These are phyloP conservation scores for Clonostachys rhizophaga DNA, from an alignment of 2,329 filamentous ascomycete species.

Conservation along the genomic window DNA sequence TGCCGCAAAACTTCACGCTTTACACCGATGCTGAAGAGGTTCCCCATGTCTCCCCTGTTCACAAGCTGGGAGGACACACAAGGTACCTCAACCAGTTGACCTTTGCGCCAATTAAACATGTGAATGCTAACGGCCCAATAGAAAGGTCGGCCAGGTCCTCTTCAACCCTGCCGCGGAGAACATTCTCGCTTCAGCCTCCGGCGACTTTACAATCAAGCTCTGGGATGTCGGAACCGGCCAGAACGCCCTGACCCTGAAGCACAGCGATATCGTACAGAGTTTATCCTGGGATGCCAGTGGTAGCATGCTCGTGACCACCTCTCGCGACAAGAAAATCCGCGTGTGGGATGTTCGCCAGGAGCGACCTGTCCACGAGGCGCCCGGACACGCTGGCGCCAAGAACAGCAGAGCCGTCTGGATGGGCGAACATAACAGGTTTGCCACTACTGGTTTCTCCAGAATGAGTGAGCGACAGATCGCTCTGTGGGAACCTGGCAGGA, in stretches of 20 bases:
- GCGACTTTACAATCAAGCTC: constrained; percentile 90
- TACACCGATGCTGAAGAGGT: constrained; percentile 82
- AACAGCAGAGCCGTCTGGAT: constrained; percentile 97
- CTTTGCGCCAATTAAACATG: background rate
- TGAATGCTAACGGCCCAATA: constrained; percentile 23
- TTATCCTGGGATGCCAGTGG: constrained; percentile 94
- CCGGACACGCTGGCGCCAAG: constrained; percentile 89
- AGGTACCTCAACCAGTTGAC: constrained; percentile 46
- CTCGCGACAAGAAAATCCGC: constrained; percentile 95
- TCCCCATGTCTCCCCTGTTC: constrained; percentile 73
- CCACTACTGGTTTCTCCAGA: constrained; percentile 93
- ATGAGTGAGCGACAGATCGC: constrained; percentile 98
- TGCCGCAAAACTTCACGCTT: constrained; percentile 82
- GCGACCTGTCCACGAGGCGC: constrained; percentile 75
- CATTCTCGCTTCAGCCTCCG: constrained; percentile 90
- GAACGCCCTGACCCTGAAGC: constrained; percentile 70
- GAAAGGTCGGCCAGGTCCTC: constrained; percentile 95
- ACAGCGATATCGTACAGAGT: constrained; percentile 90
- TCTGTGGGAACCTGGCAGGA: constrained; percentile 86
- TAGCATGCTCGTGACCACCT: constrained; percentile 82
- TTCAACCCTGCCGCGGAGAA: constrained; percentile 97
- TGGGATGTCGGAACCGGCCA: constrained; percentile 88
- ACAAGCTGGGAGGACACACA: constrained; percentile 81
- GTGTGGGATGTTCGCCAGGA: constrained; percentile 98
- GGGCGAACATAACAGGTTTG: constrained; percentile 93